Evolutionary conservation across 169 alveolate genomes (phyloP), one percentile per base, ranked within the genome.

Genomic region (Babesia ovis): DNA sequence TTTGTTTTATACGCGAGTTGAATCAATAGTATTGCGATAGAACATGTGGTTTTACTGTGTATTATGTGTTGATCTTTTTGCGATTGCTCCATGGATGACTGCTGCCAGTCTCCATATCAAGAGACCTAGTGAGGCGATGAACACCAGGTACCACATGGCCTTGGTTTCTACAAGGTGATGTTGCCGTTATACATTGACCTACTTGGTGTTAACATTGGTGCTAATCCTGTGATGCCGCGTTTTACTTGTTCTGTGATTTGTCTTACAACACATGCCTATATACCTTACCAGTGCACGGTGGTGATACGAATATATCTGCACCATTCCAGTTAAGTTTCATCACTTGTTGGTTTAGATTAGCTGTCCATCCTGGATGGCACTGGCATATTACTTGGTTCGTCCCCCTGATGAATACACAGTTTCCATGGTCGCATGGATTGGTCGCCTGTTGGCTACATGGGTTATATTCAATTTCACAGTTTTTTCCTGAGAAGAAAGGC

Each of bases 301-400:
- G 91, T 8, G 91, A 69, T 25, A 85, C 88, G 41, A 74, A 80
- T 22, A 89, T 75, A 46, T 57, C 85, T 48, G 80, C 79, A 16
- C 85, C 88, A 45, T 86, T 86, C 93, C 93, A 89, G 18, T n/a
- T 69, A 23, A 83, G 57, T 70, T 81, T 75, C 23, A 81, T 50
- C 50, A 79, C 45, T 59, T 48, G 83, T 55, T 85, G 91, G 34
- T 71, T 69, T 20, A 68, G 71, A 32, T 59, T 76, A 35, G 77
- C 77, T 18, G 90, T 83, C 93, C 93, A 89, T 12, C 93, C 93
- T 35, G 88, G 74, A 51, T 85, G 61, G 64, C 93, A 89, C 51
- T 89, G 71, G 54, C 93, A 89, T 32, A 79, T 84, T 27, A 89
- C 83, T 61, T 88, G 85, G 67, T 85, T 84, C 14, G 84, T 71